These are phyloP conservation scores for Tricholoma bakamatsutake DNA, from an alignment of 768 basidiomycete species.

Conservation along the genomic window DNA sequence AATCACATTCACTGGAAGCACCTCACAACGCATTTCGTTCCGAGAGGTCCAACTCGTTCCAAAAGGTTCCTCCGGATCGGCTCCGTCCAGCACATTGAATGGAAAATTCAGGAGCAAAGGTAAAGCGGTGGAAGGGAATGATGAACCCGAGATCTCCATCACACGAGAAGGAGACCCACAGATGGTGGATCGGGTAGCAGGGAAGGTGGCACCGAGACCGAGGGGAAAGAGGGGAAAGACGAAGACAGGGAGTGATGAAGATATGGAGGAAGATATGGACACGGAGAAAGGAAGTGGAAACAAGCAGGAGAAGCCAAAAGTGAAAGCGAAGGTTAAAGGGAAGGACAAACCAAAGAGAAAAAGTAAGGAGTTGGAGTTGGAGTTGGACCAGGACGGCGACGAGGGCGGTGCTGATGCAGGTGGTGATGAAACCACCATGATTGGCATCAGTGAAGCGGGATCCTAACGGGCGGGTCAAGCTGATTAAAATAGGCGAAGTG, in stretches of 20 bases:
- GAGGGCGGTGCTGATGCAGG: background rate
- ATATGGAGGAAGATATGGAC: background rate
- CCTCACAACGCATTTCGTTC: conserved; percentile 68
- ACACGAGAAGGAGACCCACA: conserved; percentile 1
- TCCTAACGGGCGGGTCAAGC: conserved; percentile 17
- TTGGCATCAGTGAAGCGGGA: conserved; percentile 13
- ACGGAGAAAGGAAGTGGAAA: background rate
- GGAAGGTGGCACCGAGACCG: conserved; percentile 17
- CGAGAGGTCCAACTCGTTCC: too few species aligned
- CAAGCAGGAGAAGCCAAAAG: background rate
- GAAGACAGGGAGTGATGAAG: background rate
- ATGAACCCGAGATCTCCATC: conserved; percentile 5
- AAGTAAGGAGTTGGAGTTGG: background rate
- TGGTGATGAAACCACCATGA: background rate
- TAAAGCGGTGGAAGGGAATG: conserved; percentile 4
- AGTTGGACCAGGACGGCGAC: background rate
- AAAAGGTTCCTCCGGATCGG: too few species aligned
- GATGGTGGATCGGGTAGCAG: conserved; percentile 23
- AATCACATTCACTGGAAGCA: conserved; percentile 51
- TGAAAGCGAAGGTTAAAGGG: conserved; percentile 2
- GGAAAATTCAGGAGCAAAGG: conserved; percentile 4
- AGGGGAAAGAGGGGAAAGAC: too few species aligned
- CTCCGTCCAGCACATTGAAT: background rate
- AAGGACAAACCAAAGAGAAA: conserved; percentile 6
- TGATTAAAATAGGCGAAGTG: conserved; percentile 53